phyloP scores from a whole-genome alignment of 2,329 filamentous ascomycete species.

The Ambrosiella beaveri region DNA sequence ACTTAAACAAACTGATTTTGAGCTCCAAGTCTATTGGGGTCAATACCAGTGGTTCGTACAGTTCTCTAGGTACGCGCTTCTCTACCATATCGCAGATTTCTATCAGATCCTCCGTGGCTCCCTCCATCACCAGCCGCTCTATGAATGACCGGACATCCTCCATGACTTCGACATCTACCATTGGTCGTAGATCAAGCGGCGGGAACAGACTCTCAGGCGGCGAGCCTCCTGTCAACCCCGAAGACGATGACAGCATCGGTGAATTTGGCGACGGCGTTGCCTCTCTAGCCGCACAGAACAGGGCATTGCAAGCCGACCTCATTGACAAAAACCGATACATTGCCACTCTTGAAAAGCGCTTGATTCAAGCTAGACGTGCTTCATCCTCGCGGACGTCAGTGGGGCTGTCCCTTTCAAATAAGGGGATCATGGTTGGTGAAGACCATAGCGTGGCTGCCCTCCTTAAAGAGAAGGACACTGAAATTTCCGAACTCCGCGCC shows the following conservation, averaged over 20 bases:
- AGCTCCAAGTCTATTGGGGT: constrained; percentile 93
- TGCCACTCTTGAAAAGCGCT: constrained; percentile 73
- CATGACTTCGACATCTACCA: constrained; percentile 45
- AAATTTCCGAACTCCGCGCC: constrained; percentile 80
- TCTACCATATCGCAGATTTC: constrained; percentile 45
- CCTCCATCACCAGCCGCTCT: constrained; percentile 35
- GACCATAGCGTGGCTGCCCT: constrained; percentile 56
- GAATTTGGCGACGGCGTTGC: constrained; percentile 79
- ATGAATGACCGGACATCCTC: constrained; percentile 48
- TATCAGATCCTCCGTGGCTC: constrained; percentile 51
- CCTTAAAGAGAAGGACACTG: constrained; percentile 75
- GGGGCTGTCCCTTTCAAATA: constrained; percentile 44
- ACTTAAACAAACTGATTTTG: constrained; percentile 84
- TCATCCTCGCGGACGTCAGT: constrained; percentile 78
- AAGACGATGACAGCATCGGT: constrained; percentile 55
- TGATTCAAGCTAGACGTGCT: constrained; percentile 76
- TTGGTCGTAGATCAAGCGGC: constrained; percentile 35
- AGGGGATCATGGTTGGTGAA: constrained; percentile 55
- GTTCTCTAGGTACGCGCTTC: constrained; percentile 44
- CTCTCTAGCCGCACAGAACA: constrained; percentile 66
- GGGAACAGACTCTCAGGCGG: constrained; percentile 26
- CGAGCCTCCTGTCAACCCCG: constrained; percentile 18
- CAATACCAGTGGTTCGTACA: constrained; percentile 59
- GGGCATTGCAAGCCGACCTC: constrained; percentile 83
- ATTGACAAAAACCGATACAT: constrained; percentile 97